Conservation (phyloP, 176 grass and related monocot species). For the Aegilops longissima region DNA sequence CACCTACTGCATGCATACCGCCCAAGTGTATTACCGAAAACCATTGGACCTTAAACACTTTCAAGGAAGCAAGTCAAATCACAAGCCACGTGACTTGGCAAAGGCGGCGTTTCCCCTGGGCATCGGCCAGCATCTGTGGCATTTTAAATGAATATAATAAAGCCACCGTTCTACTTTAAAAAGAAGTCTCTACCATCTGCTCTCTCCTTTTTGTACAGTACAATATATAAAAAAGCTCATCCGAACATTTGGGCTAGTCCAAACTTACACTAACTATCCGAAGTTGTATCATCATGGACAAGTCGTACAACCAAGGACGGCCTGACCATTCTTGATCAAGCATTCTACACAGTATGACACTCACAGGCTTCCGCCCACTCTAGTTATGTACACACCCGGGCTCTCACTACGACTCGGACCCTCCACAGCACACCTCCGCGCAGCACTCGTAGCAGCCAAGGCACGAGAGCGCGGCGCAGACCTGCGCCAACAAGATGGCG, state of each 20-base stretch:
- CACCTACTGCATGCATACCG: too few species aligned
- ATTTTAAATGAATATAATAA: too few species aligned
- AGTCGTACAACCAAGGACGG: constrained; percentile 11
- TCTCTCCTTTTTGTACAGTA: not conserved
- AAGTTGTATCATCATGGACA: not conserved
- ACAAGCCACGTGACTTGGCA: too few species aligned
- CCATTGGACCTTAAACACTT: too few species aligned
- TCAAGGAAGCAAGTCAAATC: too few species aligned
- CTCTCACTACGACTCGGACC: constrained; percentile 37
- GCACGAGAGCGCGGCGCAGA: constrained; percentile 64
- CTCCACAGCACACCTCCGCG: constrained; percentile 51
- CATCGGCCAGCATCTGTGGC: too few species aligned
- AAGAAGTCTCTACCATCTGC: not conserved
- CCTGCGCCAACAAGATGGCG: constrained; percentile 55
- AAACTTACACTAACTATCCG: not conserved
- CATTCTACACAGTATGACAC: constrained; percentile 1
- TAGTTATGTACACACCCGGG: constrained; percentile 35
- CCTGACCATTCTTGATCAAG: constrained; percentile 18
- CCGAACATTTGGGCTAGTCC: not conserved
- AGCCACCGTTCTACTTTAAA: too few species aligned
- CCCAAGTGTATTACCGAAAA: too few species aligned
- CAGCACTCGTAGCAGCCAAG: constrained; percentile 90
- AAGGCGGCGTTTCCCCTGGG: too few species aligned
- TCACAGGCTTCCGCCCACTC: not conserved
- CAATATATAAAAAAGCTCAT: not conserved